Base-by-base conservation (phyloP, 176 grass and related monocot genomes). In the Carex kokanica region DNA sequence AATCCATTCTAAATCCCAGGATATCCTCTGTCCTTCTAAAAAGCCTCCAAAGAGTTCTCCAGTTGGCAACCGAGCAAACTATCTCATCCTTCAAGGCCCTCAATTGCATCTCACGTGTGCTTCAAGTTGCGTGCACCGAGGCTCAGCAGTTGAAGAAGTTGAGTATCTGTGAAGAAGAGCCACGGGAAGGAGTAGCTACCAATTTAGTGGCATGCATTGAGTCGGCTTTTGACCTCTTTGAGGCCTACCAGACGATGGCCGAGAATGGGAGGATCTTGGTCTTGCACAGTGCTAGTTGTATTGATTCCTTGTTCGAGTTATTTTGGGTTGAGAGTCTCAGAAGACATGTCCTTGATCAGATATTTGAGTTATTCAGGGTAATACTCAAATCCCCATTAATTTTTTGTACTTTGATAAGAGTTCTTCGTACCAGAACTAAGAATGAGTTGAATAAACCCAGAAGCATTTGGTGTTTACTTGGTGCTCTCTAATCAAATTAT, bases 351-450 rank as follows among this genome's bases (percentile, higher is more conserved):
- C 68, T 98, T 77, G 95, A 93, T 78, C 95, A 98, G 89, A 92
- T 98, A 79, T 87, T 95, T 86, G 86, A 72, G 64, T 87, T 98
- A 87, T 94, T 95, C 72, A 93, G 80, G 95, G 95, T 98, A 93
- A 68, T 80, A 65, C 55, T 14, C 13, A 29, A 45, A 67, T 87
- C 64, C 57, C 11, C 36, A 18, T 49, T 80, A 23, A 23, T 89
- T 84, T 55, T 85, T 34, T 36, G 74, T 49, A 10, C 66, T 55
- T 69, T 68, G 57, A 86, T 15, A 78, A 78, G 45, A 55, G 20
- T 78, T 27, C 17, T 53, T 17, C 8, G 3, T 60, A 61, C 5
- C 18, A 61, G 27, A 80, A 36, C 31, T 13, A 61, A 61, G 6
- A 41, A 41, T 80, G 10, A 15, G 43, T 75, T 75, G 47, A 23